Conservation (phyloP, 306 rosid genomes). For the Prunus persica region Prunus_persica_NCBIv2 NC_034015.1:20743501-20744000, state of each 20-base stretch:
- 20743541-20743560: conserved; percentile 62
- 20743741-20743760: conserved; percentile 62
- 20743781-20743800: conserved; percentile 76
- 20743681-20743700: conserved; percentile 20
- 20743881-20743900: conserved; percentile 95
- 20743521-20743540: conserved; percentile 90
- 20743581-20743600: conserved; percentile 30
- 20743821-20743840: conserved; percentile 86
- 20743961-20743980: conserved; percentile 74
- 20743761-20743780: conserved; percentile 80
- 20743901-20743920: conserved; percentile 82
- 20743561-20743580: conserved; percentile 38
- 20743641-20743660: conserved; percentile 39
- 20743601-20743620: conserved; percentile 21
- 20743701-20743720: conserved; percentile 36
- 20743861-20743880: conserved; percentile 92
- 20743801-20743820: conserved; percentile 77
- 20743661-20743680: conserved; percentile 66
- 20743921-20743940: conserved; percentile 85
- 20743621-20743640: conserved; percentile 30
- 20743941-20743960: conserved; percentile 66
- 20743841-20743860: conserved; percentile 81
- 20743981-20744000: conserved; percentile 58
- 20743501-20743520: conserved; percentile 66
- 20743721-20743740: conserved; percentile 46